Evolutionary conservation across 495 filamentous ascomycete genomes (phyloP).

Genomic region (Pseudomonodictys pantanalensis): DNA sequence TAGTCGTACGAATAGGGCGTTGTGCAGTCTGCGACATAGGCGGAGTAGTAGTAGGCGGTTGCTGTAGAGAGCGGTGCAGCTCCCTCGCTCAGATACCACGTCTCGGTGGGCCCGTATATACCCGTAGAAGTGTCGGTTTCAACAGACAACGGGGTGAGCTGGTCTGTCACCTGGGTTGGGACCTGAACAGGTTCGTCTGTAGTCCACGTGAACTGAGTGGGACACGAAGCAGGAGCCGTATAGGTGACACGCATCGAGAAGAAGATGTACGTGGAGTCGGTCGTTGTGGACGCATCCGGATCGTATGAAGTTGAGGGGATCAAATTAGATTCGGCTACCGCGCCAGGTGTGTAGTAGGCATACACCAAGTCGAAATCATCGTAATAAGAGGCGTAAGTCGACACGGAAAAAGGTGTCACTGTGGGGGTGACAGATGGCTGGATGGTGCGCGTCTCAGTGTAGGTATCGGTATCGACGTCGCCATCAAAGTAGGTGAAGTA

Average conservation of each 20-base stretch:
- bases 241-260: constrained; percentile 8
- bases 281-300: neutral
- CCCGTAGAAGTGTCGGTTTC: neutral
- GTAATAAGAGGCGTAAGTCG: neutral
- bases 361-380: neutral
- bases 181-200: neutral
- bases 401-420: neutral
- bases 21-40: constrained; percentile 3
- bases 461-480: neutral
- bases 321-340: neutral
- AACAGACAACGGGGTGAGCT: neutral
- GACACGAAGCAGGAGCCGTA: constrained; percentile 9
- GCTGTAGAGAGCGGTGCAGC: constrained; percentile 8
- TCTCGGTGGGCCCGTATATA: neutral
- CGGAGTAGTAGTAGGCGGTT: neutral
- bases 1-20: neutral
- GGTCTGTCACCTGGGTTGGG: constrained; percentile 5
- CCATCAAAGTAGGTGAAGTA: neutral
- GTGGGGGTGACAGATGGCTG: neutral
- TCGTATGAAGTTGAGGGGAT: neutral
- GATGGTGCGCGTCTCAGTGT: neutral
- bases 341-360: neutral
- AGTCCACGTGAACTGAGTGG: neutral
- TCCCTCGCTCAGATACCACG: constrained; percentile 6
- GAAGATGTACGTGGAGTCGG: neutral